Evolutionary conservation across 1,284 basidiomycete genomes (phyloP), one percentile per base, ranked within the genome.

Genomic region (Pseudozyma hubeiensis): DNA sequence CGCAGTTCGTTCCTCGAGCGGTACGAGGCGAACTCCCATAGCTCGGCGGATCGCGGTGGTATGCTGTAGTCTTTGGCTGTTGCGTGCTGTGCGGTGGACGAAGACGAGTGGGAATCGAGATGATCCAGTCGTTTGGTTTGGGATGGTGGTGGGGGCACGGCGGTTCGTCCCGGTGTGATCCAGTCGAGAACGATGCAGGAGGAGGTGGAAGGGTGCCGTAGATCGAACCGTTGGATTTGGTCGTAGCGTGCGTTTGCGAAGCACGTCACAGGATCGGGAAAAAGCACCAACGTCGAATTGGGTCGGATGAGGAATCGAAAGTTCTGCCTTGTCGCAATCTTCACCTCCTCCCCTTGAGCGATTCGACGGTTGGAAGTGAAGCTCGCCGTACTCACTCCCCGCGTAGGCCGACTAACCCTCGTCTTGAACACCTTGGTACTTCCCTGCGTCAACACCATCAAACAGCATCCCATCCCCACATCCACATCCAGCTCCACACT

Each of bases 1-100:
- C 90, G 89, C 19, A 98, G 86, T 84, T 97, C 93, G 85, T 97
- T 97, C 45, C 89, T 86, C 76, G 91, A 94, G 79, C 90, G 89
- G 83, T 97, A 98, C 61, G 88, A 87, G 43, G 90, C 88, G 84
- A 98, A 97, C 1, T 86, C 89, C 96, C 96, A 99, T 52, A 92
- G 89, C 83, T 99, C 96, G 24, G 91, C 91, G 2, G 41, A 10
- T 5, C 70, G 44, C 0, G 16, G 2, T 0, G 37, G 19, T 11
- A n/a, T 24, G 5, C 33, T 19, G 41, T 59, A 64, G 44, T 51
- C 39, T 34, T 60, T 55, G 33, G 35, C 19, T 37, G 35, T 30
- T 37, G 35, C 47, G 39, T 11, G 0, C 19, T 19, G 7, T 19
- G 10, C 30, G n/a, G 7, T 4, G 11, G 24, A n/a, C 1, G 40